A percentile compares a stretch with the other conserved stretches of the same genome.
Conservation (phyloP, 1,139 yeast genomes). For the Debaryomyces singareniensis region DNA sequence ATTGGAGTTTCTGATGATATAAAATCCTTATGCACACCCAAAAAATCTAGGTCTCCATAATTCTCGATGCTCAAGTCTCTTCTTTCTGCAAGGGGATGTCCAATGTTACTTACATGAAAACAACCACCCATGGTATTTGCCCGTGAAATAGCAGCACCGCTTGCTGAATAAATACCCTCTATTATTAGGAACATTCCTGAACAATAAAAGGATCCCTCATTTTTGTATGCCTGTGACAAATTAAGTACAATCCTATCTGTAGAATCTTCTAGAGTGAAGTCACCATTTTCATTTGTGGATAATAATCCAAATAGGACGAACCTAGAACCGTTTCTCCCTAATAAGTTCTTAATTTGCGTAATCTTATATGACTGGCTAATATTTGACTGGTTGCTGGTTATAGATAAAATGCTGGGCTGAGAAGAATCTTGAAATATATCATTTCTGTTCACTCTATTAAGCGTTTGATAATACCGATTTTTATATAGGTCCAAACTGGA, state of each 20-base stretch:
- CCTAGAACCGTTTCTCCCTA: constrained; percentile 76
- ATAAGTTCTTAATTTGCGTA: constrained; percentile 71
- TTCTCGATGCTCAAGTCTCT: constrained; percentile 61
- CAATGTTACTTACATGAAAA: constrained; percentile 70
- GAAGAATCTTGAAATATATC: constrained; percentile 60
- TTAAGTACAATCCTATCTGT: constrained; percentile 74
- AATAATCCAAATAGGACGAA: constrained; percentile 78
- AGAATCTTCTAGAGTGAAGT: constrained; percentile 73
- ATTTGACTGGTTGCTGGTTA: constrained; percentile 20
- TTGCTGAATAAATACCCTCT: constrained; percentile 77
- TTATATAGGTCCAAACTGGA: constrained; percentile 22
- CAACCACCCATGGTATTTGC: constrained; percentile 34
- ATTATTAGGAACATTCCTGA: constrained; percentile 77
- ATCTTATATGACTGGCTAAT: constrained; percentile 41
- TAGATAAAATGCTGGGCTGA: constrained; percentile 31
- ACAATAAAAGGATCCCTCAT: constrained; percentile 63
- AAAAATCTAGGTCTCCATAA: constrained; percentile 73
- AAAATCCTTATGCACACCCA: constrained; percentile 53
- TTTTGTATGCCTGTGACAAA: constrained; percentile 56
- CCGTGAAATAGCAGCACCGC: constrained; percentile 37
- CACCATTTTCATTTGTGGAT: constrained; percentile 57
- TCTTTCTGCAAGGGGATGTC: constrained; percentile 86
- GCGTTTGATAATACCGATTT: constrained; percentile 50
- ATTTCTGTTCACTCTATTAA: constrained; percentile 70
- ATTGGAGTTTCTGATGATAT: constrained; percentile 20